phyloP scores from a whole-genome alignment of 192 early-diverging fungal genomes.

The Coemansia sp. region DNA sequence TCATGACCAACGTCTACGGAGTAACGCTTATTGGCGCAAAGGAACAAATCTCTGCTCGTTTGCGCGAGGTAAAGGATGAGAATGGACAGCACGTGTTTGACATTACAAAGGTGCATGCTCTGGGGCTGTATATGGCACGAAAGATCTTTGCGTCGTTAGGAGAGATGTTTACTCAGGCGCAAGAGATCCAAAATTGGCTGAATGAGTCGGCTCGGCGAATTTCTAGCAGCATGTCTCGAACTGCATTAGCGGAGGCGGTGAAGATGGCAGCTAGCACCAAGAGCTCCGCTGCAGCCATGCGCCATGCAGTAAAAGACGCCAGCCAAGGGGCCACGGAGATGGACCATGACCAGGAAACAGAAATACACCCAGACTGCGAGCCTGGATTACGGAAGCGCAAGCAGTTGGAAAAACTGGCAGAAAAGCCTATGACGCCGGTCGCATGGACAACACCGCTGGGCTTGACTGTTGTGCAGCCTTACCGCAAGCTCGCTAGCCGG shows the following conservation, averaged over 20 bases:
- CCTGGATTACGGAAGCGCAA: conserved; percentile 33
- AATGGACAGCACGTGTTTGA: conserved; percentile 62
- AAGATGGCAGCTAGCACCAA: conserved; percentile 25
- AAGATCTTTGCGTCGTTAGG: conserved; percentile 83
- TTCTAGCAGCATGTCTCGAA: conserved; percentile 69
- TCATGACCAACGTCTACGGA: conserved; percentile 99
- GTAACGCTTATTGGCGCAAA: conserved; percentile 94
- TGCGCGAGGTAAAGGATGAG: conserved; percentile 76
- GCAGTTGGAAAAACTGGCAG: conserved; percentile 34
- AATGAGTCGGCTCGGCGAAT: conserved; percentile 82
- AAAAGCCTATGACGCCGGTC: conserved; percentile 81
- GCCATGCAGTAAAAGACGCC: conserved; percentile 18
- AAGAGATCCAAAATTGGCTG: conserved; percentile 91
- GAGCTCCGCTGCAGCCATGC: conserved; percentile 28
- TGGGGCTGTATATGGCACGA: conserved; percentile 73
- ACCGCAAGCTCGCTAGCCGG: conserved; percentile 69
- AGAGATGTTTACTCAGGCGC: conserved; percentile 86
- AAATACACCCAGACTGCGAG: conserved; percentile 36
- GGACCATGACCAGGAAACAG: conserved; percentile 19
- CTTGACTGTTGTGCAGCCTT: conserved; percentile 95
- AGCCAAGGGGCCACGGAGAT: conserved; percentile 8
- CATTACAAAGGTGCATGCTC: conserved; percentile 14
- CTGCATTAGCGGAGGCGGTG: conserved; percentile 45
- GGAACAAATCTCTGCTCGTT: conserved; percentile 77
- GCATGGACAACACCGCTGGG: conserved; percentile 96